A percentile compares a stretch with the other conserved stretches of the same genome.
These are phyloP conservation scores for Ananas comosus DNA, from an alignment of 176 grass and related monocot genomes.

Conservation along the genomic window DNA sequence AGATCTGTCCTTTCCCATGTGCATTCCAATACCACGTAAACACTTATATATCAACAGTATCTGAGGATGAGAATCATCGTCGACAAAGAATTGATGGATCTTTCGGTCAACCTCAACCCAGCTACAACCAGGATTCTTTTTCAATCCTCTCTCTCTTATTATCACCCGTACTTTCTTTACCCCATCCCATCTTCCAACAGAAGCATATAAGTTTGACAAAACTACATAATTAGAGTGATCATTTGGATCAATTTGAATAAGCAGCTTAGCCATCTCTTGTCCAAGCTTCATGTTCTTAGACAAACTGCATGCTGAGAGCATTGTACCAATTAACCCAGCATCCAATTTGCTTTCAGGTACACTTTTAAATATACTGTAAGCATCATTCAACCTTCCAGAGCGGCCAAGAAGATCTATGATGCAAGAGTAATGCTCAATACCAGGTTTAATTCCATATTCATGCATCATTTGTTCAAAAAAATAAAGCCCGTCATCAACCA, in stretches of 20 bases:
- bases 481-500: conserved; percentile 16
- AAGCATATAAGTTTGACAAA: conserved; percentile 20
- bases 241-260: conserved; percentile 21
- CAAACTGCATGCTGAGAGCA: conserved; percentile 21
- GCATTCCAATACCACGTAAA: conserved; percentile 8
- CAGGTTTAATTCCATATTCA: conserved; percentile 18
- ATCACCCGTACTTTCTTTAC: conserved; percentile 6
- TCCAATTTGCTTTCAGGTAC: conserved; percentile 8
- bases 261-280: conserved; percentile 20
- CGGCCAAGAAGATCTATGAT: conserved; percentile 23
- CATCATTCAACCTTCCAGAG: conserved; percentile 13
- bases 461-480: conserved; percentile 9
- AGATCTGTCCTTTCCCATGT: conserved; percentile 12
- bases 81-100: conserved; percentile 25
- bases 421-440: conserved; percentile 23
- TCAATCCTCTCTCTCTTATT: conserved; percentile 13
- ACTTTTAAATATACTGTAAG: conserved; percentile 6
- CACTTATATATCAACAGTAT: conserved; percentile 7
- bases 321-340: conserved; percentile 15
- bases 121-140: conserved; percentile 30
- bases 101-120: conserved; percentile 20
- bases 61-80: conserved; percentile 21
- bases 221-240: conserved; percentile 16
- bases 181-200: conserved; percentile 18
- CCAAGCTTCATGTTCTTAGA: conserved; percentile 8